Evolutionary conservation across 768 basidiomycete species (phyloP), one percentile per base, ranked within the genome.

Genomic region (Sistotremastrum suecicum): DNA sequence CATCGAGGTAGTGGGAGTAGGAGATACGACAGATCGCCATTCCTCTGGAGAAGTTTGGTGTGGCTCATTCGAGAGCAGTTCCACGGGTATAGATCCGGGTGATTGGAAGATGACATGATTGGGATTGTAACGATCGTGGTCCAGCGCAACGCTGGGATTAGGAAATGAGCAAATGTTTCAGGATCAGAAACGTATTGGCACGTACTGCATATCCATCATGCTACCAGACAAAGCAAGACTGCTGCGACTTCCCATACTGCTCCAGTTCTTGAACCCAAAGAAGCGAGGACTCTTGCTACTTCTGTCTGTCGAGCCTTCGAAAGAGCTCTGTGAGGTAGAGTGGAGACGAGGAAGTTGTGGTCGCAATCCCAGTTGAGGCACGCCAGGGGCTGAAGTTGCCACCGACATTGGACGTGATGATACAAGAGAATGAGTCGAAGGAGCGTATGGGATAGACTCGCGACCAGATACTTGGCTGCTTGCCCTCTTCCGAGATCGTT

Each of bases 201-300:
- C 84, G 51, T 64, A 89, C 86, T 90, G 87, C 87, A 90, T 89
- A 59, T 89, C 83, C 52, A 89, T 64, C 84, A 90, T 87, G 55
- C 87, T 90, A 44, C 87, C 87, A 3, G 82, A 81, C 58, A 82
- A 90, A 64, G 58, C 85, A 88, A 48, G 86, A 83, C 54, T 81
- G 82, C 20, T 20, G 57, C 84, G 88, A 52, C 74, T 68, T 77
- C 80, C 85, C 8, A 78, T 79, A 20, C 75, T 63, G 47, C 76
- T 78, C 39, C 82, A 65, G 53, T 83, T 83, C 60, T 69, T 77
- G 58, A 80, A 72, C 5, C 80, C 82, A 53, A 89, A 83, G 71
- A 90, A 89, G 44, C 79, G 74, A 81, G 2, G 84, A 86, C 41
- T 78, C 77, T 52, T 84, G 82, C 2, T 83, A 87, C 57, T 81